phyloP scores from a whole-genome alignment of 192 early-diverging fungal species.

The Coemansia sp. region DNA sequence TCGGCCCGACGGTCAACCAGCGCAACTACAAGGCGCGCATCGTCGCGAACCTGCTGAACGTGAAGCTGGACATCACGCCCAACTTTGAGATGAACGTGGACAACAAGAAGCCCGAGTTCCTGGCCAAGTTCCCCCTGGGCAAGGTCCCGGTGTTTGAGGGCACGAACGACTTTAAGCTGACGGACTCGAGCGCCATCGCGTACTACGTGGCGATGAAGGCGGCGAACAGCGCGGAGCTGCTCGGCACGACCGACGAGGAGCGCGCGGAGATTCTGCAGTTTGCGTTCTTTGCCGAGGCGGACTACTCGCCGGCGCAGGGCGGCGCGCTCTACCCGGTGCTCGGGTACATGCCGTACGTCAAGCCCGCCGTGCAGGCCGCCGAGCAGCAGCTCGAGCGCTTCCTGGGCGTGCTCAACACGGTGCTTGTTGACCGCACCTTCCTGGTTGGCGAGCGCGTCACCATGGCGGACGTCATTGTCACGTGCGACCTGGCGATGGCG shows the following conservation, averaged over 20 bases:
- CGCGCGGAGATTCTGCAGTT: conserved; percentile 64
- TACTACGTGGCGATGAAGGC: conserved; percentile 67
- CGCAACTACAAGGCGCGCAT: conserved; percentile 65
- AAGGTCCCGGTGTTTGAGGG: conserved; percentile 90
- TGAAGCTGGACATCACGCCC: conserved; percentile 65
- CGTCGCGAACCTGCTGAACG: conserved; percentile 74
- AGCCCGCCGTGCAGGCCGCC: conserved; percentile 66
- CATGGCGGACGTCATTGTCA: conserved; percentile 82
- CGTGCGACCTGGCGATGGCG: conserved; percentile 37
- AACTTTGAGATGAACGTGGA: conserved; percentile 64
- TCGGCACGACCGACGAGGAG: conserved; percentile 61
- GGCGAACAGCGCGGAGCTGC: conserved; percentile 48
- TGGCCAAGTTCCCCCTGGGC: conserved; percentile 89
- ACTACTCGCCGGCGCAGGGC: conserved; percentile 44
- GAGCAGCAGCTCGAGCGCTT: conserved; percentile 64
- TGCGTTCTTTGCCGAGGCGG: conserved; percentile 60
- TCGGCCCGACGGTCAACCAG: conserved; percentile 25
- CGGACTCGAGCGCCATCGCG: conserved; percentile 89
- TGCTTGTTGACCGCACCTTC: conserved; percentile 84
- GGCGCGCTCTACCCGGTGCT: conserved; percentile 53
- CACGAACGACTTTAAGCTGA: conserved; percentile 69
- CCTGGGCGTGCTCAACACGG: conserved; percentile 70
- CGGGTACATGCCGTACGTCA: conserved; percentile 48
- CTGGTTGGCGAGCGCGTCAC: conserved; percentile 93
- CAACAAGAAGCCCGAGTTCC: conserved; percentile 80